Base-by-base conservation (phyloP, 2,329 filamentous ascomycete genomes). In the Aureobasidium sp. region DNA sequence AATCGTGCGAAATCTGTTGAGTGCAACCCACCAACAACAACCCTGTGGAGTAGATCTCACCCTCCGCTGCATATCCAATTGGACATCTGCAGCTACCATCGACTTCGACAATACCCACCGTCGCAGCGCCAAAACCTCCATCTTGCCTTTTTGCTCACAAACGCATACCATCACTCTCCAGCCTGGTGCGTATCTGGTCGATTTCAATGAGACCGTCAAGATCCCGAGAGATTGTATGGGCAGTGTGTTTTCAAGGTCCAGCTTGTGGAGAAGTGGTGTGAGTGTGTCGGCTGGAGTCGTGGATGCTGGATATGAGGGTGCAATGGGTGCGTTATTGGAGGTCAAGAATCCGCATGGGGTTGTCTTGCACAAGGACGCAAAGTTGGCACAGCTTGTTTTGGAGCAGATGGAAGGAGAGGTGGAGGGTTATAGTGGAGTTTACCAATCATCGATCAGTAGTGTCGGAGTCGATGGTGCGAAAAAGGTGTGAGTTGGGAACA, bases 231-330 rank as follows among this genome's bases (percentile, higher is more conserved):
- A 77, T 64, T 67, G 68, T 59, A 78, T 78, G 76, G 76, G 70
- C 0, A 70, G 70, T 41, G 62, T 79, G 3, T 75, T 75, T 12
- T 67, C 71, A 1, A 65, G 77, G 27, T 73, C 70, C 14, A 78
- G 76, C 2, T 67, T 79, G 2, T 79, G 71, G 64, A 67, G 76
- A 2, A 77, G 74, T 14, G 76, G 77, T 0, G 74, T 71, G 0
- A 48, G 67, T 0, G 60, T 79, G 15, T 65, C 60, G 37, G 74
- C 76, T 11, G 76, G 77, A 1, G 75, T 78, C 3, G 69, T 78
- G 49, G 77, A 79, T 65, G 70, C 70, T 25, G 77, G 76, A 3
- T 79, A 79, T 64, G 67, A 74, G 39, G 77, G 77, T 22, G 72
- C 72, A 3, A 59, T 78, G 12, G 76, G 76, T 0, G 74, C 71